A percentile compares a stretch with the other conserved stretches of the same genome.
phyloP scores from a whole-genome alignment of 1,284 basidiomycete genomes.

The Rhizoctonia solani region DNA sequence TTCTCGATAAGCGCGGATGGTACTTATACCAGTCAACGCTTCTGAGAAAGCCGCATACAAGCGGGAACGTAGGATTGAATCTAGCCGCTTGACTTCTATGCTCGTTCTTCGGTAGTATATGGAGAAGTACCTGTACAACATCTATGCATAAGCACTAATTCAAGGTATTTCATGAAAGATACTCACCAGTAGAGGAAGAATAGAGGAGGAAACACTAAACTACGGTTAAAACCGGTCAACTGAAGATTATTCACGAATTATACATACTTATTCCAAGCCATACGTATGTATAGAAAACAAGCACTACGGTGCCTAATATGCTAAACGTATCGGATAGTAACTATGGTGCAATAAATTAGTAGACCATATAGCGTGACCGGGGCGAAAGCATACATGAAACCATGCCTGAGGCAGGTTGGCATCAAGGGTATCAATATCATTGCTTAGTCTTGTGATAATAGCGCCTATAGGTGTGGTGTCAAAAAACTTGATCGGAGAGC shows the following conservation, averaged over 20 bases:
- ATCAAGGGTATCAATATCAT: slow-evolving; percentile 53
- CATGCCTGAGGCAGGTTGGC: slow-evolving; percentile 46
- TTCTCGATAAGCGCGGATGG: slow-evolving; percentile 73
- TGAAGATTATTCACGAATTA: no score
- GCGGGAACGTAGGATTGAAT: slow-evolving; percentile 67
- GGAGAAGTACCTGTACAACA: slow-evolving; percentile 45
- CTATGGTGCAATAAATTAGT: slow-evolving; percentile 42
- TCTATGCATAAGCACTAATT: slow-evolving; percentile 38
- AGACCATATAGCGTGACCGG: neutral
- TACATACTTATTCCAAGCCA: slow-evolving; percentile 52
- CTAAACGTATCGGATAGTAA: slow-evolving; percentile 54
- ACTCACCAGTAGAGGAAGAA: slow-evolving; percentile 39
- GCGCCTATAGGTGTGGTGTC: slow-evolving; percentile 80
- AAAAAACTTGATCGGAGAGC: slow-evolving; percentile 76
- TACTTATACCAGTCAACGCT: slow-evolving; percentile 72
- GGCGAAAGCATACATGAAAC: slow-evolving; percentile 36
- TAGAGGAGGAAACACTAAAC: slow-evolving; percentile 52
- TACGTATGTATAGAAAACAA: slow-evolving; percentile 68
- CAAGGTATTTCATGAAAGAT: no score
- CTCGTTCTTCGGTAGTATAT: slow-evolving; percentile 60
- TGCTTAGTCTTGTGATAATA: slow-evolving; percentile 62
- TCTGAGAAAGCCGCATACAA: slow-evolving; percentile 84
- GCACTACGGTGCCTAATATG: slow-evolving; percentile 58
- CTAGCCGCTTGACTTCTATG: slow-evolving; percentile 70
- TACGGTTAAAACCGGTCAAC: neutral